Percentiles rank a stretch among this genome's conserved stretches.
Conservation (phyloP, 768 basidiomycete genomes). For the Gyrodon lividus region DNA sequence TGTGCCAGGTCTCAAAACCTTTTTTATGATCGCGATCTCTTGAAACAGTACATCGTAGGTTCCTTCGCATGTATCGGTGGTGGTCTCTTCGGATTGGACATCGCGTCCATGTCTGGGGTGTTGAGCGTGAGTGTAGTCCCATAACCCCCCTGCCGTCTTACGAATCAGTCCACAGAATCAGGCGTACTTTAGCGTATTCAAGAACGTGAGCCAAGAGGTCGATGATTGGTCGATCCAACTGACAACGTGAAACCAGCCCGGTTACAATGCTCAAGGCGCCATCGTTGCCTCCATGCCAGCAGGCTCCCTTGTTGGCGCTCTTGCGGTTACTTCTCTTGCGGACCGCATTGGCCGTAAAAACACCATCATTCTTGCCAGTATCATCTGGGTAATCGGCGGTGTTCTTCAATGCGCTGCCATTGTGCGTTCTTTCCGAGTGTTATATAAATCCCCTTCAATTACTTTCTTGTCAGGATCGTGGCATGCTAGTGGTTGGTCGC, state of each 20-base stretch:
- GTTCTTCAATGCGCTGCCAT: constrained; percentile 66
- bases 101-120: constrained; percentile 80
- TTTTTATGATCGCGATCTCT: constrained; percentile 6
- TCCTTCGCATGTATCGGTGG: constrained; percentile 82
- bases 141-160: not conserved
- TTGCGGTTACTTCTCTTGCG: constrained; percentile 60
- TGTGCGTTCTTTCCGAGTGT: constrained; percentile 25
- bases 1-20: not conserved
- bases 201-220: constrained; percentile 16
- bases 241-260: constrained; percentile 35
- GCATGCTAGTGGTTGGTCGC: constrained; percentile 73
- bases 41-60: constrained; percentile 69
- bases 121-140: constrained; percentile 43
- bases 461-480: constrained; percentile 48
- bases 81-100: constrained; percentile 77
- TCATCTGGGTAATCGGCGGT: constrained; percentile 72
- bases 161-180: constrained; percentile 19
- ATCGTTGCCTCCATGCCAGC: constrained; percentile 82
- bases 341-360: constrained; percentile 66
- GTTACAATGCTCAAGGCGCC: constrained; percentile 59
- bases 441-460: not conserved
- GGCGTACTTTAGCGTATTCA: constrained; percentile 26
- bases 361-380: constrained; percentile 62
- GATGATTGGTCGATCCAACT: not conserved
- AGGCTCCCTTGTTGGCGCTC: constrained; percentile 62